Base-by-base conservation (phyloP, 495 filamentous ascomycete species). In the Podospora conica region DNA sequence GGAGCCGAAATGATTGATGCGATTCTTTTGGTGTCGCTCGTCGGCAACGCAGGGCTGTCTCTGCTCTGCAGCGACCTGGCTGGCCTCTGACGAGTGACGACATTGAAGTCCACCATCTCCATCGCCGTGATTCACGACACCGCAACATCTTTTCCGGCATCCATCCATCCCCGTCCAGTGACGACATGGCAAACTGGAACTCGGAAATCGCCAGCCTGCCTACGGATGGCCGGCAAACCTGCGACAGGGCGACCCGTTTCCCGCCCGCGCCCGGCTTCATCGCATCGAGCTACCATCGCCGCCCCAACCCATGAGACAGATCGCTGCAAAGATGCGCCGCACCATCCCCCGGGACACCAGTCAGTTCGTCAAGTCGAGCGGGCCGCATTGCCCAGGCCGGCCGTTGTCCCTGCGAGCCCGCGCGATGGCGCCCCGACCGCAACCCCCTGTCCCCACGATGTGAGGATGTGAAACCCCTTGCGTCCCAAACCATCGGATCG, bases 401-500 rank as follows among this genome's bases (percentile, higher is more conserved):
- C 61, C 48, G 55, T 56, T 18, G 21, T 64, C 54, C 63, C 61
- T 58, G 63, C 54, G 23, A 20, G 21, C 58, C 54, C 63, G 48
- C 48, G 63, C 54, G 23, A 20, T 22, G 63, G 60, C 60, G 60
- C 40, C 40, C 40, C 40, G 48, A 25, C 61, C 18, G 31, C 63
- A 53, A 53, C 54, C 63, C 40, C 31, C 53, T 29, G 55, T 28
- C 63, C 54, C 54, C 33, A 33, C 27, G 53, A 63, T 8, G 23
- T 64, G 63, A 64, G 58, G 53, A 63, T 8, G 23, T 64, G 63
- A 64, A 64, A 64, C 63, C 54, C 25, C 55, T 64, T 29, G 25
- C 55, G 63, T 64, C 28, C 63, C 63, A 53, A 33, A 64, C 63
- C 53, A 48, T 64, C 63, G 63, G 63, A 64, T 57, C 63, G 40